phyloP scores from a whole-genome alignment of 805 yeast genomes.

The Saccharomycopsis babjevae region DNA sequence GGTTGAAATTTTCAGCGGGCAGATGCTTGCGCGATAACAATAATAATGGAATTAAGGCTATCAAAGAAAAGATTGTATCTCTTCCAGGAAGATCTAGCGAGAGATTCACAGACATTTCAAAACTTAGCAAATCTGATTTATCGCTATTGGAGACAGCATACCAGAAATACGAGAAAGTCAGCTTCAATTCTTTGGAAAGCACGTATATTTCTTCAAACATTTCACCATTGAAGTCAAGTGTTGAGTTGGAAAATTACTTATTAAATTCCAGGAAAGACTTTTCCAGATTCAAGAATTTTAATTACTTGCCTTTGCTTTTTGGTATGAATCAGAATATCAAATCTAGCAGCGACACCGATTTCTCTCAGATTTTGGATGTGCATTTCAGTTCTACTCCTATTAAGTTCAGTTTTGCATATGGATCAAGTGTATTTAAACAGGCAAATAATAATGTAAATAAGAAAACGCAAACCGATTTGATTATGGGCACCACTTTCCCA shows the following conservation, averaged over 20 bases:
- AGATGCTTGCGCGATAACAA: neutral
- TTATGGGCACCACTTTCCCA: constrained; percentile 70
- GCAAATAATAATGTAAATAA: constrained; percentile 36
- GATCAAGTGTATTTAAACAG: constrained; percentile 87
- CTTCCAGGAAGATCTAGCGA: neutral
- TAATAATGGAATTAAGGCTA: neutral
- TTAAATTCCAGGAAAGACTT: constrained; percentile 4
- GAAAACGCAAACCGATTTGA: constrained; percentile 70
- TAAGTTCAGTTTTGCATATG: constrained; percentile 81
- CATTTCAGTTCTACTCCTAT: constrained; percentile 58
- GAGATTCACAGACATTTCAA: neutral
- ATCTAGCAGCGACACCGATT: neutral
- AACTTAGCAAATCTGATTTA: constrained; percentile 6
- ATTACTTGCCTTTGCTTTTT: constrained; percentile 16
- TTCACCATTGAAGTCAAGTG: constrained; percentile 8
- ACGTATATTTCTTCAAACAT: constrained; percentile 21
- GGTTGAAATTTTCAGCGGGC: neutral
- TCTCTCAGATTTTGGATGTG: neutral
- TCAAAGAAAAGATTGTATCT: neutral
- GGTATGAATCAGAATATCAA: constrained; percentile 17
- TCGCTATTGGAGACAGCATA: constrained; percentile 18
- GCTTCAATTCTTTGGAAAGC: constrained; percentile 18
- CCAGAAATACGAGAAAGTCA: constrained; percentile 17
- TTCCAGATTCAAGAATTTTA: constrained; percentile 12
- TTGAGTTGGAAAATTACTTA: constrained; percentile 8